Evolutionary conservation across 805 yeast genomes (phyloP).

Genomic region (Nakazawaea populi): DNA sequence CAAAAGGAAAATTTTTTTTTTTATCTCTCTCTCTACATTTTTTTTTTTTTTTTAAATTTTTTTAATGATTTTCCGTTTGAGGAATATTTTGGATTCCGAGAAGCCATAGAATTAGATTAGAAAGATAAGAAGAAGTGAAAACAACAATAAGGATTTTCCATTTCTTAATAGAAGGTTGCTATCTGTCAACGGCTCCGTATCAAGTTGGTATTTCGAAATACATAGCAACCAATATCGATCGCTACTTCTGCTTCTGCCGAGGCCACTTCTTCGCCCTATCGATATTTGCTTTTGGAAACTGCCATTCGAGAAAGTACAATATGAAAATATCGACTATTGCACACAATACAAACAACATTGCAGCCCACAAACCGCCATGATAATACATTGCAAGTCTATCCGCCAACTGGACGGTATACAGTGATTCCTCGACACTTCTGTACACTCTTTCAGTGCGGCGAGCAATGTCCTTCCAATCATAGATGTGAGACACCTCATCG

Average conservation of each 20-base stretch:
- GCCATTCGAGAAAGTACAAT: conserved; percentile 55
- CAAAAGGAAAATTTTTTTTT: neutral
- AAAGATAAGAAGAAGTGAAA: neutral
- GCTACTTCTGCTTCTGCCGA: conserved; percentile 7
- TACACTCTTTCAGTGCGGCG: conserved; percentile 80
- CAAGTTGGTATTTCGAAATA: too few species aligned
- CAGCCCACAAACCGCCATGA: conserved; percentile 78
- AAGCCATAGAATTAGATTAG: neutral
- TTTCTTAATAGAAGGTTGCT: neutral
- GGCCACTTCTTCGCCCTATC: conserved; percentile 85
- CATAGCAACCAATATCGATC: too few species aligned
- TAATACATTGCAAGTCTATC: conserved; percentile 60
- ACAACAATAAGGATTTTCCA: neutral
- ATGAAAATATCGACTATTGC: conserved; percentile 75
- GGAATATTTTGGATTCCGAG: neutral
- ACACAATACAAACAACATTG: conserved; percentile 74
- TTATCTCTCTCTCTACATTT: neutral
- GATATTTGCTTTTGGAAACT: conserved; percentile 63
- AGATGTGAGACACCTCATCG: conserved; percentile 70
- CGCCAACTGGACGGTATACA: conserved; percentile 35
- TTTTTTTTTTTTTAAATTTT: neutral
- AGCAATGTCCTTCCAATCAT: conserved; percentile 91
- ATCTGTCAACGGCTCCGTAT: neutral
- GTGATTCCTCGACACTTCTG: conserved; percentile 29
- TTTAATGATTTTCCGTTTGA: neutral